Percentiles rank a stretch among this genome's conserved stretches.
phyloP scores from a whole-genome alignment of 805 yeast species.

The Yarrowia bubula region DNA sequence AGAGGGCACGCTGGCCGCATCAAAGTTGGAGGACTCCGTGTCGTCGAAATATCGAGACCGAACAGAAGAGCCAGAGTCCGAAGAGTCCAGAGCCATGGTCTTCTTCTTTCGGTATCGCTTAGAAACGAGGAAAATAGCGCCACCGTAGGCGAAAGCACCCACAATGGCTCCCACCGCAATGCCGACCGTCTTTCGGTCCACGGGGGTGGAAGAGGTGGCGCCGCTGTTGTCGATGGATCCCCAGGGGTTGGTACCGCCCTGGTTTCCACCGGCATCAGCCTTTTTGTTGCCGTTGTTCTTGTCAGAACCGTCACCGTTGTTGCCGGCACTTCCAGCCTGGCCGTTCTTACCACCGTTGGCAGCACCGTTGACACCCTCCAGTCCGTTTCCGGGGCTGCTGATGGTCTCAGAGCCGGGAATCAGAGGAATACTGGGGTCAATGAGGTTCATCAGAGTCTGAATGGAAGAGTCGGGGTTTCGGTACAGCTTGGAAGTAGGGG shows the following conservation, averaged over 20 bases:
- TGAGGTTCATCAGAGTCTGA: slow-evolving; percentile 57
- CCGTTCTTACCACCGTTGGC: slow-evolving; percentile 18
- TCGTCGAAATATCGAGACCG: slow-evolving; percentile 25
- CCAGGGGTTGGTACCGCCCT: slow-evolving; percentile 35
- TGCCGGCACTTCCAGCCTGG: not conserved
- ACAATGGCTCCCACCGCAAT: slow-evolving; percentile 78
- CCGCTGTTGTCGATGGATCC: slow-evolving; percentile 37
- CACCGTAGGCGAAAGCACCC: slow-evolving; percentile 68
- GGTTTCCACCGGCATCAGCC: slow-evolving; percentile 22
- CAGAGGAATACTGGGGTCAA: slow-evolving; percentile 66
- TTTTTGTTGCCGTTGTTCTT: slow-evolving; percentile 20
- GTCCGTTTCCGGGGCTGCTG: slow-evolving; percentile 13
- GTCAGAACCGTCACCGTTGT: not conserved
- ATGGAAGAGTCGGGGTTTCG: slow-evolving; percentile 55
- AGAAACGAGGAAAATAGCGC: slow-evolving; percentile 55
- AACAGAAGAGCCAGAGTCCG: slow-evolving; percentile 25
- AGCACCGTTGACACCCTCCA: slow-evolving; percentile 28
- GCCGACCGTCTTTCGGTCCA: slow-evolving; percentile 60
- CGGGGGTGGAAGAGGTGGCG: slow-evolving; percentile 34
- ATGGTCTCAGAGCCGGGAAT: slow-evolving; percentile 32
- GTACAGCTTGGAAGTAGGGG: slow-evolving; percentile 59
- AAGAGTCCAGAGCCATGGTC: slow-evolving; percentile 30
- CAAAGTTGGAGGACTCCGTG: slow-evolving; percentile 30
- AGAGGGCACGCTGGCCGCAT: slow-evolving; percentile 33
- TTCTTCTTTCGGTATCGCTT: slow-evolving; percentile 45